These are phyloP conservation scores for Camelina sativa DNA, from an alignment of 345 rosid genomes.

Conservation along the genomic window DNA sequence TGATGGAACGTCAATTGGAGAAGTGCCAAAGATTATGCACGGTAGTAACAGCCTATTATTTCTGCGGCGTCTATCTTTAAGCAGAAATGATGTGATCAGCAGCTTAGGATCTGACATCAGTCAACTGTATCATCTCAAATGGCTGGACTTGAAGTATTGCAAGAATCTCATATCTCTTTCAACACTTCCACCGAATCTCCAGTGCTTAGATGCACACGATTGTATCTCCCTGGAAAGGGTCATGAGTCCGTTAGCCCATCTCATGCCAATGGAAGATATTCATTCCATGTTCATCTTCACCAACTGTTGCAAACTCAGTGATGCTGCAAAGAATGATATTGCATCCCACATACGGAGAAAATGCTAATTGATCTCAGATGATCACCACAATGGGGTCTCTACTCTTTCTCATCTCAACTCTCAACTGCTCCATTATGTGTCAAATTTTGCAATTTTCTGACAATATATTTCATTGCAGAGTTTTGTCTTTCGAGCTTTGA, in stretches of 20 bases:
- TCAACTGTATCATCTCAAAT: slow-evolving; percentile 27
- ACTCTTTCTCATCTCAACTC: slow-evolving; percentile 1
- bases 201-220: slow-evolving; percentile 30
- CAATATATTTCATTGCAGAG: slow-evolving; percentile 18
- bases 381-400: slow-evolving; percentile 21
- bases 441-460: background rate
- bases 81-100: slow-evolving; percentile 23
- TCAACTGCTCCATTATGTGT: background rate
- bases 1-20: slow-evolving; percentile 18
- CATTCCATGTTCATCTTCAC: slow-evolving; percentile 31
- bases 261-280: background rate
- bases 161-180: slow-evolving; percentile 23
- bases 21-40: background rate
- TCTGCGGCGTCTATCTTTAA: slow-evolving; percentile 21
- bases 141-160: slow-evolving; percentile 29
- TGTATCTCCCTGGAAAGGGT: slow-evolving; percentile 9
- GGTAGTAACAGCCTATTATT: background rate
- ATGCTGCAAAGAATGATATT: slow-evolving; percentile 8
- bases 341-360: slow-evolving; percentile 14
- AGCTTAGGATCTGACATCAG: slow-evolving; percentile 18
- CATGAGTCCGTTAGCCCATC: slow-evolving; percentile 6
- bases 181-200: slow-evolving; percentile 33
- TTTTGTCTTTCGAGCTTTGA: slow-evolving; percentile 20
- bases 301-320: slow-evolving; percentile 8
- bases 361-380: slow-evolving; percentile 10